phyloP scores from a whole-genome alignment of 768 basidiomycete species.

The Boletus speciosus region DNA sequence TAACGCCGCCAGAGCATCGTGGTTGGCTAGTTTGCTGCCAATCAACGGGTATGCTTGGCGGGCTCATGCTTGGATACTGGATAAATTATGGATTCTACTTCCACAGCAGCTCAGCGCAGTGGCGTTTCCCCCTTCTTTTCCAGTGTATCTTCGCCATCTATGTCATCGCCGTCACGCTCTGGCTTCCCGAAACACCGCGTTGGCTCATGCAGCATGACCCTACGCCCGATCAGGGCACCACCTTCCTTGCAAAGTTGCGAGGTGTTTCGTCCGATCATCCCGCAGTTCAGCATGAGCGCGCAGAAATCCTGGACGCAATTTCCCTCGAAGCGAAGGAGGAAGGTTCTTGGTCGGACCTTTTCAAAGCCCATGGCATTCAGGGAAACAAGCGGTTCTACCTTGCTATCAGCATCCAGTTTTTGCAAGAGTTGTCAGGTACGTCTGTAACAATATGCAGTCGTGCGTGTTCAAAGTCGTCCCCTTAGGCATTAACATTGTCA shows the following conservation, averaged over 20 bases:
- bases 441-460: neutral
- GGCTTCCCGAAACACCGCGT: neutral
- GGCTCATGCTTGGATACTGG: constrained; percentile 12
- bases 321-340: neutral
- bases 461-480: neutral
- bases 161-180: neutral
- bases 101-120: constrained; percentile 6
- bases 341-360: neutral
- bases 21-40: constrained; percentile 15
- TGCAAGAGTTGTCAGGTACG: neutral
- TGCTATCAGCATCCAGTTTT: neutral
- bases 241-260: neutral
- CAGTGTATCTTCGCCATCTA: neutral
- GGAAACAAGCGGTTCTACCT: neutral
- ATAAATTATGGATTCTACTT: constrained; percentile 15
- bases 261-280: neutral
- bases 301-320: neutral
- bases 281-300: neutral
- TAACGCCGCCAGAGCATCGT: constrained; percentile 9
- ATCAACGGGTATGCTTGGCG: constrained; percentile 12
- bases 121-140: constrained; percentile 5
- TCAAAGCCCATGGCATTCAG: neutral
- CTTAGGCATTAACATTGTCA: neutral
- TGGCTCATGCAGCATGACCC: neutral
- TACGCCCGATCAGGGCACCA: neutral